These are phyloP conservation scores for Juglanconis oblonga DNA, from an alignment of 2,329 filamentous ascomycete genomes.

Conservation along the genomic window DNA sequence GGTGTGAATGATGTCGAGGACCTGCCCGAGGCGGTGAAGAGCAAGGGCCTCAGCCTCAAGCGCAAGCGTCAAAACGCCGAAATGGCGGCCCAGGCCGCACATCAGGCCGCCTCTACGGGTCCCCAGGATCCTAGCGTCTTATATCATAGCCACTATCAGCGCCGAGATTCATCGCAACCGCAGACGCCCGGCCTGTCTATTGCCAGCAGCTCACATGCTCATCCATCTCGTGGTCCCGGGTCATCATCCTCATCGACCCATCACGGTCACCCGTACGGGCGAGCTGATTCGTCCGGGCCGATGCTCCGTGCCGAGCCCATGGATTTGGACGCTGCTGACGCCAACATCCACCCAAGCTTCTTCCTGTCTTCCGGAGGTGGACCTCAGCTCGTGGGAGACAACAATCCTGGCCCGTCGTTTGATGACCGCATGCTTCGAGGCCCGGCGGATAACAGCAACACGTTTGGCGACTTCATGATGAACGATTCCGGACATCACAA, in stretches of 20 bases:
- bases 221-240: conserved; percentile 31
- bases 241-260: conserved; percentile 31
- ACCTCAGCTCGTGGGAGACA: conserved; percentile 39
- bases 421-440: conserved; percentile 51
- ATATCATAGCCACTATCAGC: conserved; percentile 31
- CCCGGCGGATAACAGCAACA: conserved; percentile 33
- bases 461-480: conserved; percentile 40
- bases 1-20: conserved; percentile 90
- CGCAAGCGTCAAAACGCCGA: conserved; percentile 66
- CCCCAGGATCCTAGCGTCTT: conserved; percentile 31
- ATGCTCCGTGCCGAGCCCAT: conserved; percentile 34
- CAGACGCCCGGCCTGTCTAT: conserved; percentile 33
- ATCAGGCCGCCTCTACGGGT: conserved; percentile 14
- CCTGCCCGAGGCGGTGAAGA: conserved; percentile 76
- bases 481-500: conserved; percentile 45
- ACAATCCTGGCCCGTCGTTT: conserved; percentile 39
- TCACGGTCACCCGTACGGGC: conserved; percentile 30
- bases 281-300: conserved; percentile 18
- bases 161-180: conserved; percentile 33
- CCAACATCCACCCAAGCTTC: conserved; percentile 40
- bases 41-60: conserved; percentile 71
- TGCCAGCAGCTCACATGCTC: conserved; percentile 30
- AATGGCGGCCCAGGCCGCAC: conserved; percentile 36
- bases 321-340: conserved; percentile 33
- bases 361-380: conserved; percentile 38